These are phyloP conservation scores for Candida bentonensis DNA, from an alignment of 805 yeast species.

Conservation along the genomic window DNA sequence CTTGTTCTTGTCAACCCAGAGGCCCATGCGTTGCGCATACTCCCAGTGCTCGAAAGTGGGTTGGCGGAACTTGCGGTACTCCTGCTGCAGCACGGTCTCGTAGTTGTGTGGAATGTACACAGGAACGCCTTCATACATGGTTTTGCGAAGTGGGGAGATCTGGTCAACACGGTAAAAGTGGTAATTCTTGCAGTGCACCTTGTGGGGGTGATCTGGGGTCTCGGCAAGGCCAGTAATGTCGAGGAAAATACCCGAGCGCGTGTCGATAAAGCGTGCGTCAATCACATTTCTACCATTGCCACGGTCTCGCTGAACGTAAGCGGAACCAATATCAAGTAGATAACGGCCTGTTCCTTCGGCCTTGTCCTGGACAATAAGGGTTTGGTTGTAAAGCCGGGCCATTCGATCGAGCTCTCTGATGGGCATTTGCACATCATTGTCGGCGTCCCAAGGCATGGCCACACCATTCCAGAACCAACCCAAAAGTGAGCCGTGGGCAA, in stretches of 20 bases:
- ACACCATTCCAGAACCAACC: constrained; percentile 40
- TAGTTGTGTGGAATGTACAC: constrained; percentile 32
- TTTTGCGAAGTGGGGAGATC: constrained; percentile 37
- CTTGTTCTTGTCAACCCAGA: not conserved
- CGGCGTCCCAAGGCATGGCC: constrained; percentile 39
- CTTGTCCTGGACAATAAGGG: constrained; percentile 32
- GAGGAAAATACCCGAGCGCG: constrained; percentile 42
- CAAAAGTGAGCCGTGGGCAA: constrained; percentile 34
- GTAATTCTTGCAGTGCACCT: constrained; percentile 37
- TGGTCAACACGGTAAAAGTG: constrained; percentile 40
- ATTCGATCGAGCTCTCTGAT: constrained; percentile 32
- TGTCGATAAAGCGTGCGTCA: constrained; percentile 47
- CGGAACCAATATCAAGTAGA: constrained; percentile 34
- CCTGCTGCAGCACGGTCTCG: constrained; percentile 24
- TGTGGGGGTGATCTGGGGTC: constrained; percentile 10
- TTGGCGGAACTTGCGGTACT: constrained; percentile 19
- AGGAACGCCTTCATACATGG: constrained; percentile 44
- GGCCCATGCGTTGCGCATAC: constrained; percentile 2
- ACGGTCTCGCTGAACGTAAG: constrained; percentile 33
- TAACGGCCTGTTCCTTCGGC: constrained; percentile 32
- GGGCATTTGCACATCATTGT: constrained; percentile 37
- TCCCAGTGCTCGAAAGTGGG: constrained; percentile 12
- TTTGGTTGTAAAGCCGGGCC: constrained; percentile 33
- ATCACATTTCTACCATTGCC: constrained; percentile 36
- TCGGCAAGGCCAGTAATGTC: constrained; percentile 40